phyloP scores from a whole-genome alignment of 257 asterid genomes.

The Paraleonurus japonicus region DNA sequence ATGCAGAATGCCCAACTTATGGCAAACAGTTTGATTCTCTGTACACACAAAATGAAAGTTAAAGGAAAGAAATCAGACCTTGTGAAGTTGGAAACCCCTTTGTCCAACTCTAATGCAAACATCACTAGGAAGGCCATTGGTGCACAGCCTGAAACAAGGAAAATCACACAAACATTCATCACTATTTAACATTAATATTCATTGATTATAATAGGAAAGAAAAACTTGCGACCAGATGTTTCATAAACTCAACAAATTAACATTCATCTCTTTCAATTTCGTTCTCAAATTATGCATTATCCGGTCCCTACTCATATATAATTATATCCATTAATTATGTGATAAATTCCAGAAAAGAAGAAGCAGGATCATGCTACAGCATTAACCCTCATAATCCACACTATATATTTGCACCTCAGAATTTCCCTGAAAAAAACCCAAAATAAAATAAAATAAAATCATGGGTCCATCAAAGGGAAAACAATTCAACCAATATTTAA shows the following conservation, averaged over 20 bases:
- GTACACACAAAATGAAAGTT: not conserved
- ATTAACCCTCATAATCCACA: not conserved
- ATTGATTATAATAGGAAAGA: too few relatives aligned
- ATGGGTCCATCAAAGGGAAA: not conserved
- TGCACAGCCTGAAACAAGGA: conserved; percentile 44
- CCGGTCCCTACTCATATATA: too few relatives aligned
- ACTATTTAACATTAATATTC: not conserved
- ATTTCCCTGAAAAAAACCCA: not conserved
- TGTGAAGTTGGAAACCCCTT: conserved; percentile 55
- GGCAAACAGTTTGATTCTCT: not conserved
- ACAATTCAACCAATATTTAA: not conserved
- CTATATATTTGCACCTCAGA: not conserved
- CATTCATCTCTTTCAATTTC: too few relatives aligned
- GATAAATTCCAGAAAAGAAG: not conserved
- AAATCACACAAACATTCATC: not conserved
- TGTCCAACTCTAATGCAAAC: conserved; percentile 45
- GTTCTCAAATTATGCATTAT: too few relatives aligned
- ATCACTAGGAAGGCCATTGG: conserved; percentile 54
- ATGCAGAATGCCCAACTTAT: too few relatives aligned
- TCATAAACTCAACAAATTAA: too few relatives aligned
- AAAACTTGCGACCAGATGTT: too few relatives aligned
- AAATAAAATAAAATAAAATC: not conserved
- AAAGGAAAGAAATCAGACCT: conserved; percentile 31
- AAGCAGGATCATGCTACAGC: not conserved
- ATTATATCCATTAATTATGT: too few relatives aligned